phyloP scores from a whole-genome alignment of 257 asterid species.

The Petunia secreta region DNA sequence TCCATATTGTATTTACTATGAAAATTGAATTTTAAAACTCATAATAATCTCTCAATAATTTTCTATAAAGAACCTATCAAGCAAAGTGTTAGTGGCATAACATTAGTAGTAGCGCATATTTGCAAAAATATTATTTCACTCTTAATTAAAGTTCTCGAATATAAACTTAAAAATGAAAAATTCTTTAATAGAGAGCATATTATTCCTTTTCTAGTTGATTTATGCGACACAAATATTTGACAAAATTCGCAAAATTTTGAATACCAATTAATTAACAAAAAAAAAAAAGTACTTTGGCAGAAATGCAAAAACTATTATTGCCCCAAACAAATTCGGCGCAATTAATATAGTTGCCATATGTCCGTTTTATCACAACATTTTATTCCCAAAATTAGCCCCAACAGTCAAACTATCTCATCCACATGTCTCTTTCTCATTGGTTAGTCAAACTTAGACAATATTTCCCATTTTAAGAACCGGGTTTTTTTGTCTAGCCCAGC shows the following conservation, averaged over 20 bases:
- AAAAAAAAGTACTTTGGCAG: not conserved
- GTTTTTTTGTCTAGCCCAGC: not conserved
- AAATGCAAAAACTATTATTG: not conserved
- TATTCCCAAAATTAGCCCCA: conserved; percentile 3
- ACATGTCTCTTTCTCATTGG: conserved; percentile 24
- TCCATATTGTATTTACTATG: too few relatives aligned
- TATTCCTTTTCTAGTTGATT: not conserved
- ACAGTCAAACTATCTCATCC: conserved; percentile 27
- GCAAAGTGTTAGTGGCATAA: not conserved
- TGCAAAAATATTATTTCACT: not conserved
- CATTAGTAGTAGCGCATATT: not conserved
- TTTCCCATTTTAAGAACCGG: not conserved
- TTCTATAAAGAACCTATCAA: too few relatives aligned
- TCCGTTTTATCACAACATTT: not conserved
- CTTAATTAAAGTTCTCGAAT: not conserved
- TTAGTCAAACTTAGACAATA: conserved; percentile 32
- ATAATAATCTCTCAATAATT: too few relatives aligned
- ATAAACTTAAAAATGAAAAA: too few relatives aligned
- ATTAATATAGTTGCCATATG: conserved; percentile 1
- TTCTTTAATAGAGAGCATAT: too few relatives aligned
- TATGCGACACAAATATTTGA: too few relatives aligned
- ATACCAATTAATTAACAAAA: not conserved
- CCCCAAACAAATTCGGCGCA: not conserved
- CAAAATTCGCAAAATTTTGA: not conserved
- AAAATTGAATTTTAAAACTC: too few relatives aligned